Evolutionary conservation across 352 stramenopile genomes (phyloP), one percentile per base, ranked within the genome.

Genomic region (Phytopythium vexans): DNA sequence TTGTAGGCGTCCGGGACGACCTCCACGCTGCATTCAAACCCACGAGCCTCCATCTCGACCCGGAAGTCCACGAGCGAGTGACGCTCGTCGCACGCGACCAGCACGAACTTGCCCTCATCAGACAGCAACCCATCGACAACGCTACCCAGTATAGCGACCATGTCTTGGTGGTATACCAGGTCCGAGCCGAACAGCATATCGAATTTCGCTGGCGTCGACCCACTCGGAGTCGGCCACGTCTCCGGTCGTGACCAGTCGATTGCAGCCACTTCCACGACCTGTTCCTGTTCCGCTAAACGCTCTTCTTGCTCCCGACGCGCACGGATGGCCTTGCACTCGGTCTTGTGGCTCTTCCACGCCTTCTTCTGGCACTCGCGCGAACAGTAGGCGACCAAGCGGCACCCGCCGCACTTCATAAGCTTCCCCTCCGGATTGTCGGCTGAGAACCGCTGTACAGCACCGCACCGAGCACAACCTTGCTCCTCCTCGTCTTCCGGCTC

Each of bases 301-400:
- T 32, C 21, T 38, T 60, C 35, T 34, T 67, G 55, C 37, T 88
- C 64, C 15, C 52, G 57, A 12, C 79, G 62, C 0, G 64, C 52
- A 31, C 75, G 82, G n/a, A 88, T 74, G 34, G 66, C 54, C 54
- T 92, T 91, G 66, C 87, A 96, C 39, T 87, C 74, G 1, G 52
- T n/a, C 58, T 95, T 94, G 74, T 96, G 86, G 27, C 68, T 64
- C 50, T 89, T 94, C 84, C 84, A 96, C 4, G 82, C 84, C 43
- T 87, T 86, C 67, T 92, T 92, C 62, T 96, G 86, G 44, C 83
- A 94, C 47, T 82, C 81, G 15, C 82, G 83, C 12, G 77, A 90
- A 70, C 86, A 96, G 64, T 94, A 96, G n/a, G 70, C 68, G n/a
- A 78, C 72, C 9, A 60, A 66, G 43, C 72, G 76, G 62, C 86